phyloP scores from a whole-genome alignment of 345 rosid species.

The Litchi chinensis region DNA sequence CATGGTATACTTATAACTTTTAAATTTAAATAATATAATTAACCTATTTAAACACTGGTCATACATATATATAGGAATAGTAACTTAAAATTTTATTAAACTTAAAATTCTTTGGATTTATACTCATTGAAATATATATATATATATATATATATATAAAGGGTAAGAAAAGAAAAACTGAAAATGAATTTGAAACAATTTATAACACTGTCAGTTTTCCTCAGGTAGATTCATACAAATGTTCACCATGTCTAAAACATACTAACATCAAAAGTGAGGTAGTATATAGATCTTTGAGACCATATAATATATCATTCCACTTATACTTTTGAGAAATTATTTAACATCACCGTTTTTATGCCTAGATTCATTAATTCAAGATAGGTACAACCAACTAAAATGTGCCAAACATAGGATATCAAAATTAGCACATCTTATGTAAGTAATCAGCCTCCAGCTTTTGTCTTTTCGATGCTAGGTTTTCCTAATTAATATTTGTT shows the following conservation, averaged over 20 bases:
- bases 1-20: too few species aligned
- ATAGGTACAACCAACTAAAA: constrained; percentile 10
- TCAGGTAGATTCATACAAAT: background rate
- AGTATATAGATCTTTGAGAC: background rate
- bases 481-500: too few species aligned
- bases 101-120: background rate
- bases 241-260: background rate
- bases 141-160: background rate
- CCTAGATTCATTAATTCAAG: background rate
- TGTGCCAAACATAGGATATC: background rate
- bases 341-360: background rate
- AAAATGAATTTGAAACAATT: constrained; percentile 7
- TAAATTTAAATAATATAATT: too few species aligned
- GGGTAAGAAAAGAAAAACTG: background rate
- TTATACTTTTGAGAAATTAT: background rate
- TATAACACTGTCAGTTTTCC: background rate
- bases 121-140: background rate
- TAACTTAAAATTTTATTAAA: background rate
- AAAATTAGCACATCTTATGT: constrained; percentile 50
- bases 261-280: background rate
- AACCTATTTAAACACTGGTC: too few species aligned
- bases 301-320: background rate
- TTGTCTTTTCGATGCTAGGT: constrained; percentile 65
- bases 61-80: too few species aligned
- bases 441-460: constrained; percentile 81